phyloP scores from a whole-genome alignment of 108 stramenopile genomes.

The Bacterosira constricta region DNA sequence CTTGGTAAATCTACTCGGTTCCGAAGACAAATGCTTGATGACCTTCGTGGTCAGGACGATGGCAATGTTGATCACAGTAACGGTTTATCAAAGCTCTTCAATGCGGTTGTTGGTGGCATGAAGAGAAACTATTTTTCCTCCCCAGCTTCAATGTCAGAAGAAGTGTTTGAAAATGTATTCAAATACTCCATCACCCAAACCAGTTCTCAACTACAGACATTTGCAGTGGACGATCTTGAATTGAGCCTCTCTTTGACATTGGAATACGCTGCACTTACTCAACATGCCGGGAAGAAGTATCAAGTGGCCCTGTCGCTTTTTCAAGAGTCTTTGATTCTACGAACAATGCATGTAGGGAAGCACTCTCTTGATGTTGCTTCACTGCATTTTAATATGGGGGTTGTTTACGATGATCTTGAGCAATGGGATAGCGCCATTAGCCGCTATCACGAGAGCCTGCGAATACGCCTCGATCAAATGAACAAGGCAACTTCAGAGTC shows the following conservation, averaged over 20 bases:
- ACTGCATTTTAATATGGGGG: constrained; percentile 49
- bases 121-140: constrained; percentile 4
- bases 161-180: constrained; percentile 1
- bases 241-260: constrained; percentile 36
- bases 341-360: constrained; percentile 46
- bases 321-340: constrained; percentile 50
- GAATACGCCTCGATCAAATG: constrained; percentile 40
- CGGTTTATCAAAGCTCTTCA: neutral
- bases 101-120: neutral
- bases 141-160: constrained; percentile 6
- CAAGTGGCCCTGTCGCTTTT: constrained; percentile 37
- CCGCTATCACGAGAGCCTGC: constrained; percentile 51
- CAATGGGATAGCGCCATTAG: constrained; percentile 40
- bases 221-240: constrained; percentile 33
- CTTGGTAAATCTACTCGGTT: constrained; percentile 18
- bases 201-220: constrained; percentile 1
- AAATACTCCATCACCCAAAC: constrained; percentile 11
- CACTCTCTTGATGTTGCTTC: constrained; percentile 49
- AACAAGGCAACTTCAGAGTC: constrained; percentile 12
- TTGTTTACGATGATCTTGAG: constrained; percentile 49
- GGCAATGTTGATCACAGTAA: neutral
- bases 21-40: constrained; percentile 33
- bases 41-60: neutral
- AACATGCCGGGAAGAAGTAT: constrained; percentile 33
- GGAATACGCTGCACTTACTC: constrained; percentile 40